Evolutionary conservation across 164 flowering plant genomes (phyloP).

Genomic region (Umbilicus rupestris): DNA sequence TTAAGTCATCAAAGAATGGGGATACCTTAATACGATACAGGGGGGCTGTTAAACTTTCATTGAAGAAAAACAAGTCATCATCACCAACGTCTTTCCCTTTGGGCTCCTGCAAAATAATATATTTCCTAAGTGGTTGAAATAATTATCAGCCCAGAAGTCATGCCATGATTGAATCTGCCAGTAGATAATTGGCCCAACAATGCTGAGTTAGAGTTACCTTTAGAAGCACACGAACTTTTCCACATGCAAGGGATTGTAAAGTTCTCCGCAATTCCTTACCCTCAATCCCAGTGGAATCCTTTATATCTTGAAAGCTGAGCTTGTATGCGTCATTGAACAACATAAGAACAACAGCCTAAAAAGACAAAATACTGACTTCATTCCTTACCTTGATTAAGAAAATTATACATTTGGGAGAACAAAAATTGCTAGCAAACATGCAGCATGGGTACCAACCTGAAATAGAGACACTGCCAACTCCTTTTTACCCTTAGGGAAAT

Average conservation of each 20-base stretch:
- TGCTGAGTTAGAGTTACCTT: constrained; percentile 30
- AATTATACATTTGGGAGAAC: neutral
- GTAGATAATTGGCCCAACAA: neutral
- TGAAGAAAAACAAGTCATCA: constrained; percentile 63
- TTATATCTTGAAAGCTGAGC: constrained; percentile 77
- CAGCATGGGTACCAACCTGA: constrained; percentile 45
- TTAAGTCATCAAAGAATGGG: neutral
- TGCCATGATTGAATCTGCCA: neutral
- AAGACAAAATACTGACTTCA: neutral
- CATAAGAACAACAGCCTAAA: constrained; percentile 83
- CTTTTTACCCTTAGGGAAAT: constrained; percentile 78
- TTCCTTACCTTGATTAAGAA: neutral
- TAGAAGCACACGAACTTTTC: constrained; percentile 78
- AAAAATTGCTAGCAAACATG: neutral
- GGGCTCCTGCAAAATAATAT: constrained; percentile 41
- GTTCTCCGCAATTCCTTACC: constrained; percentile 87
- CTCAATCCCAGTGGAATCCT: constrained; percentile 77
- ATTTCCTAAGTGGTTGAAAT: neutral
- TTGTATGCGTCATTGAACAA: constrained; percentile 74
- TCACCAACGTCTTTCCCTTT: constrained; percentile 88
- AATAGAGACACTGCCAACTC: constrained; percentile 88
- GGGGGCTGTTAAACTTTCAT: constrained; percentile 75
- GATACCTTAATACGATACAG: constrained; percentile 82
- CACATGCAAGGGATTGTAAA: constrained; percentile 84
- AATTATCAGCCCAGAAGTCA: neutral